A percentile compares a stretch with the other conserved stretches of the same genome.
Conservation (phyloP, 2,329 filamentous ascomycete species). For the Cercospora canescens region DNA sequence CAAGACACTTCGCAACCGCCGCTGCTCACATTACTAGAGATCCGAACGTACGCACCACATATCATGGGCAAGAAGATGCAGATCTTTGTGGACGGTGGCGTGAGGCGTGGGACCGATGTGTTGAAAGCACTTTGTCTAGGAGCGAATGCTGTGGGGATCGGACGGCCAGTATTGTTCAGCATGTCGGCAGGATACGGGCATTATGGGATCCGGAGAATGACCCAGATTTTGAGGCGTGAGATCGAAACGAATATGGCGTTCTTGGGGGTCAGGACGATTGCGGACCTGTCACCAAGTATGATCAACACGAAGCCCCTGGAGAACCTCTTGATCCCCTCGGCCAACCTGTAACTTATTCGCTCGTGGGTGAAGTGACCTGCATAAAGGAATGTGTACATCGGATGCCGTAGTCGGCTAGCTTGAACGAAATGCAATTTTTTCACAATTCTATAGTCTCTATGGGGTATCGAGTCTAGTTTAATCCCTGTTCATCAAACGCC, state of each 20-base stretch:
- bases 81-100: conserved; percentile 64
- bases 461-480: conserved; percentile 7
- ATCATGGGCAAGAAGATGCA: conserved; percentile 40
- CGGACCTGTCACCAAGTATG: conserved; percentile 59
- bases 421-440: neutral
- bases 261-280: conserved; percentile 60
- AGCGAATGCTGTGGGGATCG: conserved; percentile 62
- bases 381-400: neutral
- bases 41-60: conserved; percentile 60
- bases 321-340: conserved; percentile 47
- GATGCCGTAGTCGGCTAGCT: neutral
- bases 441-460: conserved; percentile 3
- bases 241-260: conserved; percentile 65
- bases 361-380: neutral
- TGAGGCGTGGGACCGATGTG: conserved; percentile 65
- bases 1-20: conserved; percentile 53
- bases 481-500: conserved; percentile 6
- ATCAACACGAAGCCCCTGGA: conserved; percentile 46
- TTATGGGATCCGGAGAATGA: conserved; percentile 50
- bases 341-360: conserved; percentile 4
- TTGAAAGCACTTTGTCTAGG: conserved; percentile 67
- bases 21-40: conserved; percentile 61
- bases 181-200: conserved; percentile 58
- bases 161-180: conserved; percentile 59
- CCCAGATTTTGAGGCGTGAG: conserved; percentile 53